Percentiles rank a stretch among this genome's conserved stretches.
phyloP scores from a whole-genome alignment of 768 basidiomycete species.

The Termitomyces sp. region DNA sequence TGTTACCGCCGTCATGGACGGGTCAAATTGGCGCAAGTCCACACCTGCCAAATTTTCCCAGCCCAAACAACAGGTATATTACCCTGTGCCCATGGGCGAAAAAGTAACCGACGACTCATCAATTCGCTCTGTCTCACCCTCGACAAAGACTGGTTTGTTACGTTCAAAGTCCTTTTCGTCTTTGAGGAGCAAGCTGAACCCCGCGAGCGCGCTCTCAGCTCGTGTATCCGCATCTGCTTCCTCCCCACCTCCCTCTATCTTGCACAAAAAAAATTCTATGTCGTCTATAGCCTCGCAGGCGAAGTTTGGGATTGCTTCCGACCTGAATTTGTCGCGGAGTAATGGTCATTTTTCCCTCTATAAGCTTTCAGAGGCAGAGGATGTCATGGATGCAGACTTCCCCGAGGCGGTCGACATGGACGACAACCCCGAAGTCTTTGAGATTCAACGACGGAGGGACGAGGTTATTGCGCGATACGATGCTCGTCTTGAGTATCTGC shows the following conservation, averaged over 20 bases:
- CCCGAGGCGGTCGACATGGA: slow-evolving; percentile 16
- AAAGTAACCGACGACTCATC: slow-evolving; percentile 34
- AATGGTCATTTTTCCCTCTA: slow-evolving; percentile 37
- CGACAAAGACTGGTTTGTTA: slow-evolving; percentile 35
- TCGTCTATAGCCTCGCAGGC: slow-evolving; percentile 54
- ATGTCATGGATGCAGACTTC: slow-evolving; percentile 19
- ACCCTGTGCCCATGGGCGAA: slow-evolving; percentile 10
- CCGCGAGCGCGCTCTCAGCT: slow-evolving; percentile 24
- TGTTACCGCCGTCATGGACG: slow-evolving; percentile 25
- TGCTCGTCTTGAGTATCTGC: slow-evolving; percentile 66
- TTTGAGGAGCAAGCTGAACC: slow-evolving; percentile 20
- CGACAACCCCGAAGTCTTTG: slow-evolving; percentile 44
- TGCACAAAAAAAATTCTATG: slow-evolving; percentile 39
- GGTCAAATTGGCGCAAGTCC: slow-evolving; percentile 30
- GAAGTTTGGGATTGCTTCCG: slow-evolving; percentile 32
- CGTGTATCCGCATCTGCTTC: slow-evolving; percentile 19
- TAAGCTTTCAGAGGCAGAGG: slow-evolving; percentile 16
- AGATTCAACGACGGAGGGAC: slow-evolving; percentile 58
- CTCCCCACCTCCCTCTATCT: slow-evolving; percentile 19
- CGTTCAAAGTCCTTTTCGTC: slow-evolving; percentile 36
- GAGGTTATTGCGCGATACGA: slow-evolving; percentile 69
- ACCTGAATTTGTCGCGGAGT: slow-evolving; percentile 32
- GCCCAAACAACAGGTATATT: slow-evolving; percentile 6
- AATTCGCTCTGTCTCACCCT: slow-evolving; percentile 37
- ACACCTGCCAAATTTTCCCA: slow-evolving; percentile 14